These are phyloP conservation scores for Fomitiporia mediterranea DNA, from an alignment of 1,284 basidiomycete species.

Conservation along the genomic window DNA sequence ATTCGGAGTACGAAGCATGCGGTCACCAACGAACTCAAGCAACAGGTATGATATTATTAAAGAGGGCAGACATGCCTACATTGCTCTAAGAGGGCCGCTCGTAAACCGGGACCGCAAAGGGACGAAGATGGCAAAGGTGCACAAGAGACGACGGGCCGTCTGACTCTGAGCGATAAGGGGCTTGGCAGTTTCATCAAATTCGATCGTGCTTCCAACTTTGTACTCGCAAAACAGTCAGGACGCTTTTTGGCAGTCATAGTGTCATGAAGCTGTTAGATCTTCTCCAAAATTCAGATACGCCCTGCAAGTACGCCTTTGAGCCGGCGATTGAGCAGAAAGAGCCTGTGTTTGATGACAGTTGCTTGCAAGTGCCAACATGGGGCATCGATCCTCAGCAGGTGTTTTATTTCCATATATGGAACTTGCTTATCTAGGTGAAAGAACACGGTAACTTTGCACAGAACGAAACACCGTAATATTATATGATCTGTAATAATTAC, in stretches of 20 bases:
- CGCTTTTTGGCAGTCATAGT: neutral
- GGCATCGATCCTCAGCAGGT: too few species aligned
- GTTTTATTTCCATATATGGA: too few species aligned
- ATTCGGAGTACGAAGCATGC: neutral
- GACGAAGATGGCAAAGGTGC: neutral
- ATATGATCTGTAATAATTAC: too few species aligned
- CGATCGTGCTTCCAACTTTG: neutral
- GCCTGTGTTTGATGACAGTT: too few species aligned
- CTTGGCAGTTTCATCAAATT: neutral
- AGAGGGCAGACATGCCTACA: neutral
- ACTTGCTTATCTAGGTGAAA: too few species aligned
- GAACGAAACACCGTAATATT: too few species aligned
- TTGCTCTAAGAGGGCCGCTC: neutral
- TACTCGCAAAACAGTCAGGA: constrained; percentile 13
- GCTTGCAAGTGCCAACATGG: too few species aligned
- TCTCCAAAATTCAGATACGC: too few species aligned
- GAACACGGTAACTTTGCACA: too few species aligned
- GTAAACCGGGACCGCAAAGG: neutral
- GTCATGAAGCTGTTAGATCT: too few species aligned
- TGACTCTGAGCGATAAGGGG: neutral
- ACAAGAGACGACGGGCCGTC: neutral
- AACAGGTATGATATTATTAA: neutral
- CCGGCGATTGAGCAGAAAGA: too few species aligned
- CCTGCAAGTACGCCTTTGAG: too few species aligned
- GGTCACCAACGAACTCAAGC: neutral